These are phyloP conservation scores for Aspergillaceae sp. DNA, from an alignment of 2,329 filamentous ascomycete genomes.

Conservation along the genomic window DNA sequence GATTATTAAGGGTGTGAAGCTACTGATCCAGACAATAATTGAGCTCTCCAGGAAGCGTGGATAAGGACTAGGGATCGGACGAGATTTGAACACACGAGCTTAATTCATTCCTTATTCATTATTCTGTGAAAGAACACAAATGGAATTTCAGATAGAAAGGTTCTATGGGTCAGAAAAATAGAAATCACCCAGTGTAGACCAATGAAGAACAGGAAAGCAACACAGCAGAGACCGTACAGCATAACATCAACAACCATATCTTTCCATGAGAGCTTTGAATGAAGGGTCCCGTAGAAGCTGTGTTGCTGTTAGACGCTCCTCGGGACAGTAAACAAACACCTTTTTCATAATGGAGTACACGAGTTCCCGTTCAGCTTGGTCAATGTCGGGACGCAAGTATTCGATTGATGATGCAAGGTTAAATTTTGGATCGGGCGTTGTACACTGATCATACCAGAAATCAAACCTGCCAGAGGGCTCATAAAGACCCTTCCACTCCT, in stretches of 20 bases:
- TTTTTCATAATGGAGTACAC: slow-evolving; percentile 11
- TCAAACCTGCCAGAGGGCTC: slow-evolving; percentile 8
- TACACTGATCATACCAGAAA: slow-evolving; percentile 21
- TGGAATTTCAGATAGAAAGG: too few relatives aligned
- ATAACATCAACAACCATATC: slow-evolving; percentile 16
- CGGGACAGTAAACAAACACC: slow-evolving; percentile 17
- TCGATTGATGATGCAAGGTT: slow-evolving; percentile 9
- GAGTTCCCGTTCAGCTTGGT: slow-evolving; percentile 13
- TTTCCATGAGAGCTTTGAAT: slow-evolving; percentile 21
- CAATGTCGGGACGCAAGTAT: slow-evolving; percentile 10
- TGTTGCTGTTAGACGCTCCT: slow-evolving; percentile 17
- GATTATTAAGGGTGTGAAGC: too few relatives aligned
- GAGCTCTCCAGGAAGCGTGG: too few relatives aligned
- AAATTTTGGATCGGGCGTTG: slow-evolving; percentile 3
- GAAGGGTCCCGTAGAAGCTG: slow-evolving; percentile 20
- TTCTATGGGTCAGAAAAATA: too few relatives aligned
- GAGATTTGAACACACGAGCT: too few relatives aligned
- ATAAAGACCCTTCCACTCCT: slow-evolving; percentile 14
- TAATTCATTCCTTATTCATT: too few relatives aligned
- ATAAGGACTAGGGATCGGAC: too few relatives aligned
- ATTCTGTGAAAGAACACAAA: too few relatives aligned
- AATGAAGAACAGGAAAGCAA: too few relatives aligned
- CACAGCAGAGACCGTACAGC: too few relatives aligned
- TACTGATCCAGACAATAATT: too few relatives aligned
- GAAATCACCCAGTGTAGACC: too few relatives aligned